Evolutionary conservation across 108 stramenopile genomes (phyloP).

Genomic region (Cylindrotheca fusiformis): DNA sequence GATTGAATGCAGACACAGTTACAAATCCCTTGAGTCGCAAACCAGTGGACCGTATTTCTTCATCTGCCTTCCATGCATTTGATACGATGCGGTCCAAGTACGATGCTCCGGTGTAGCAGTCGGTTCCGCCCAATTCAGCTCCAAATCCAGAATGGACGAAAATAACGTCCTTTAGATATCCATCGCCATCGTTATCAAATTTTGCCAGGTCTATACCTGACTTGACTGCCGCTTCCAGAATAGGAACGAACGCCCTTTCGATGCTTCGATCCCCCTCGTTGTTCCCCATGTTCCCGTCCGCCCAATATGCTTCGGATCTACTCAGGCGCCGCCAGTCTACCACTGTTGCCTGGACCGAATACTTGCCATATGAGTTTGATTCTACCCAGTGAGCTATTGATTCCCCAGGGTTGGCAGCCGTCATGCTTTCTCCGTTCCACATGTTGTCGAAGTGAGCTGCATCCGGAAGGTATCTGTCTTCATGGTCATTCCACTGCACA

Average conservation of each 20-base stretch:
- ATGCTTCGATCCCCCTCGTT: not conserved
- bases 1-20: constrained; percentile 34
- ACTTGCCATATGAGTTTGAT: constrained; percentile 23
- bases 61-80: not conserved
- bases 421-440: constrained; percentile 8
- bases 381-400: constrained; percentile 19
- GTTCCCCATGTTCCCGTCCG: constrained; percentile 11
- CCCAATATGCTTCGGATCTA: constrained; percentile 14
- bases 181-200: constrained; percentile 42
- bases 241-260: constrained; percentile 10
- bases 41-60: constrained; percentile 6
- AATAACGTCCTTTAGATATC: constrained; percentile 52
- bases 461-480: constrained; percentile 21
- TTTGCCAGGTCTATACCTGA: constrained; percentile 17
- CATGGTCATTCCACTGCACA: constrained; percentile 29
- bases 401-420: constrained; percentile 15
- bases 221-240: constrained; percentile 9
- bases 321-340: constrained; percentile 20
- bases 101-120: constrained; percentile 23
- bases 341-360: constrained; percentile 11
- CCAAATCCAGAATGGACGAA: constrained; percentile 74
- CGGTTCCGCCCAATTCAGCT: constrained; percentile 60
- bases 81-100: constrained; percentile 3
- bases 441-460: constrained; percentile 14
- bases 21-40: constrained; percentile 37